Percentiles rank a stretch among this genome's conserved stretches.
Conservation (phyloP, 2,329 filamentous ascomycete species). For the Trichoderma sp. region DNA sequence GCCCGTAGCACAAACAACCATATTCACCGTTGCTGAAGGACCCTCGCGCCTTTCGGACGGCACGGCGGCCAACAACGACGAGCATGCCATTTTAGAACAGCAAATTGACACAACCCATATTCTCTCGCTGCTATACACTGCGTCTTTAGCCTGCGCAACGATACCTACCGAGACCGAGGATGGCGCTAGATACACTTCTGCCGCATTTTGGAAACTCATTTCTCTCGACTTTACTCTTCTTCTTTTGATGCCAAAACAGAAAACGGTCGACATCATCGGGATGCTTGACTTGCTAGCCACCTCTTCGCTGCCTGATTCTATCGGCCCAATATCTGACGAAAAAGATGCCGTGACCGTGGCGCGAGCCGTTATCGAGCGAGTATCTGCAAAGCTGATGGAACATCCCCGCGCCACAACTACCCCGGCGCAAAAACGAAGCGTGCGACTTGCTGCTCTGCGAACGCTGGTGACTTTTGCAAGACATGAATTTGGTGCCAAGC, state of each 20-base stretch:
- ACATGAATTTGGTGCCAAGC: conserved; percentile 61
- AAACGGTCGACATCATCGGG: conserved; percentile 60
- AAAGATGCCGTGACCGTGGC: conserved; percentile 47
- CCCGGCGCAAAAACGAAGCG: conserved; percentile 42
- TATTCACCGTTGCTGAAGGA: conserved; percentile 59
- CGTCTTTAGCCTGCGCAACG: conserved; percentile 61
- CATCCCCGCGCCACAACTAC: conserved; percentile 44
- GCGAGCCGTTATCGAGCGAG: conserved; percentile 57
- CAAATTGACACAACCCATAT: conserved; percentile 65
- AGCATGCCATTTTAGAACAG: conserved; percentile 43
- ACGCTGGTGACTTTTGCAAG: conserved; percentile 62
- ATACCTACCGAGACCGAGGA: conserved; percentile 35
- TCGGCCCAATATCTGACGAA: conserved; percentile 63
- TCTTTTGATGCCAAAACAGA: conserved; percentile 68
- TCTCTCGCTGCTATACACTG: conserved; percentile 65
- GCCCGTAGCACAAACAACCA: conserved; percentile 58
- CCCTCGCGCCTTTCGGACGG: conserved; percentile 54
- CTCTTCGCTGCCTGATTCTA: conserved; percentile 62
- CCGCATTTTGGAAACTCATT: conserved; percentile 67
- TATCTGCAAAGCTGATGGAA: conserved; percentile 64
- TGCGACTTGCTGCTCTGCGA: conserved; percentile 51
- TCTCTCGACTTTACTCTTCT: conserved; percentile 67
- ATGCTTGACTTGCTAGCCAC: conserved; percentile 68
- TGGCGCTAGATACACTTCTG: conserved; percentile 34
- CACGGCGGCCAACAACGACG: conserved; percentile 46